These are phyloP conservation scores for Colletotrichum scovillei DNA, from an alignment of 2,329 filamentous ascomycete species.

Conservation along the genomic window DNA sequence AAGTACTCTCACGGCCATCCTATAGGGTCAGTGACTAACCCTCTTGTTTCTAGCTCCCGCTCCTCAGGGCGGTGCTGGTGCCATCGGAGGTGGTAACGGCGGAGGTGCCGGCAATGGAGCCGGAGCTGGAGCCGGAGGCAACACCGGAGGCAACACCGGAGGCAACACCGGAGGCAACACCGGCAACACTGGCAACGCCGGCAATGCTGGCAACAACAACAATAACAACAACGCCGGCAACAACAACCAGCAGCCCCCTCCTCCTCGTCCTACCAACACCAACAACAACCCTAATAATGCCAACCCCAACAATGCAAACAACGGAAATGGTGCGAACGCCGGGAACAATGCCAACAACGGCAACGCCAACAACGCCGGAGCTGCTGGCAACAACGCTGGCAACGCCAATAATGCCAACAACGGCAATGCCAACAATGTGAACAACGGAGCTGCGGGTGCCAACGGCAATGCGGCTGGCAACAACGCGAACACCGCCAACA, in stretches of 20 bases:
- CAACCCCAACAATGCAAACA: background rate
- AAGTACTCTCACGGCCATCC: background rate
- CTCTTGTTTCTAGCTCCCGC: background rate
- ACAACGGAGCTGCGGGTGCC: background rate
- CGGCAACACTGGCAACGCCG: too few species aligned
- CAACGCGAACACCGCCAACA: background rate
- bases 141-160: background rate
- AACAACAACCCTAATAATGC: constrained; percentile 1
- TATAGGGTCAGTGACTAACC: background rate
- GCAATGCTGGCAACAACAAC: background rate
- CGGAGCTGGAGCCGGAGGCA: constrained; percentile 3
- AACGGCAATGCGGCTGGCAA: background rate
- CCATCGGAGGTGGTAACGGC: background rate
- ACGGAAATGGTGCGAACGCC: background rate
- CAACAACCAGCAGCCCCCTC: constrained; percentile 4
- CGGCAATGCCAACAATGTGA: background rate
- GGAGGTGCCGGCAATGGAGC: background rate
- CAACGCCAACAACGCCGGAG: too few species aligned
- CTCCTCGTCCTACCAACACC: background rate
- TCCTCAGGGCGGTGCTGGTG: constrained; percentile 7
- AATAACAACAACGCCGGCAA: background rate
- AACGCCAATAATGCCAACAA: background rate
- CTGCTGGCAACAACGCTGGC: too few species aligned
- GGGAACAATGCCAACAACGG: too few species aligned
- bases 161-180: too few species aligned